phyloP scores from a whole-genome alignment of 768 basidiomycete genomes.

The Mycena rebaudengoi region DNA sequence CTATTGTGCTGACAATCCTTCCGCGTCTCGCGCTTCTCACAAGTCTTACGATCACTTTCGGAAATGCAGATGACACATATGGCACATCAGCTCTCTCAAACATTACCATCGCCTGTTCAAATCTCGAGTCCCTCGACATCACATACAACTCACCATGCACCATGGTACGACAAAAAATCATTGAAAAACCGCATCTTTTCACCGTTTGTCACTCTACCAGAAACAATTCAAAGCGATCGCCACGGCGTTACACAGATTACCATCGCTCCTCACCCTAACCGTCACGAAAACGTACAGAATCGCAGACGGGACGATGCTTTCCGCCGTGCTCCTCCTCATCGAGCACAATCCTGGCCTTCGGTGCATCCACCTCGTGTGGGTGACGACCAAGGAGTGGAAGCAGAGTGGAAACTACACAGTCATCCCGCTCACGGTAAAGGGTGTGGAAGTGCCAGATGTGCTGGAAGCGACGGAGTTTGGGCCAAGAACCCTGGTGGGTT shows the following conservation, averaged over 20 bases:
- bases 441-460: too few species aligned
- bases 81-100: neutral
- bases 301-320: neutral
- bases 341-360: neutral
- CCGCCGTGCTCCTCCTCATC: neutral
- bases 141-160: neutral
- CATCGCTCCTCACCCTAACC: neutral
- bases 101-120: neutral
- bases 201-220: neutral
- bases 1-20: neutral
- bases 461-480: neutral
- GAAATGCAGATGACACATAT: neutral
- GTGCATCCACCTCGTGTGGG: neutral
- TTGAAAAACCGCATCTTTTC: neutral
- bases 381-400: neutral
- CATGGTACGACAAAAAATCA: neutral
- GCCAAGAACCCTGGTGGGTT: neutral
- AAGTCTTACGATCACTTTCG: neutral
- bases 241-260: neutral
- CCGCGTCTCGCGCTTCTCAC: neutral
- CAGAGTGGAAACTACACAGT: conserved; percentile 1
- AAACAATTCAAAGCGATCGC: neutral
- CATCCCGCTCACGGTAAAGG: neutral
- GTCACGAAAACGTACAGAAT: neutral
- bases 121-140: neutral